A percentile compares a stretch with the other conserved stretches of the same genome.
These are phyloP conservation scores for Gloeostereum incarnatum DNA, from an alignment of 768 basidiomycete species.

Conservation along the genomic window DNA sequence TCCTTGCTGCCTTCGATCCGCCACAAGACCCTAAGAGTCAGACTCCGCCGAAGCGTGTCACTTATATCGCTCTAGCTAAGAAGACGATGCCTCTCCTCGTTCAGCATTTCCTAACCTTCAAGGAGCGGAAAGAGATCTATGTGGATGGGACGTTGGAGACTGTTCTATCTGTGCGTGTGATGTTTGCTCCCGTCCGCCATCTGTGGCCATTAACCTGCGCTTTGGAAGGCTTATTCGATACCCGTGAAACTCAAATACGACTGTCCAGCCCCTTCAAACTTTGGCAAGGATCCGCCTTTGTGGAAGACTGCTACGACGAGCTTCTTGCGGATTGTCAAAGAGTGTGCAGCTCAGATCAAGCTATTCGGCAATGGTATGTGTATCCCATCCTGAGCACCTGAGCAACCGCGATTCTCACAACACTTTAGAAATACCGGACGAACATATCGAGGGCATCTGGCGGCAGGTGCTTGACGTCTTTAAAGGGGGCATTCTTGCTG, in stretches of 20 bases:
- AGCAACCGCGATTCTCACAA: not conserved
- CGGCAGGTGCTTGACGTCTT: conserved; percentile 75
- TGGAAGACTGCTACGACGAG: conserved; percentile 93
- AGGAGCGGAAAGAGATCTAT: conserved; percentile 52
- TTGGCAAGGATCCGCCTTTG: conserved; percentile 76
- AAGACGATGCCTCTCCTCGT: conserved; percentile 79
- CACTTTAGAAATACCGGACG: conserved; percentile 42
- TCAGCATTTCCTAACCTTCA: conserved; percentile 66
- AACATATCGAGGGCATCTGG: conserved; percentile 79
- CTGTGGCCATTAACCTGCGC: not conserved
- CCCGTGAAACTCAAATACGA: conserved; percentile 94
- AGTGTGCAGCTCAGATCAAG: conserved; percentile 46
- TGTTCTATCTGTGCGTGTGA: conserved; percentile 58
- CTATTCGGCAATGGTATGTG: conserved; percentile 37
- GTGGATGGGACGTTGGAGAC: conserved; percentile 78
- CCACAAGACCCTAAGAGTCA: conserved; percentile 29
- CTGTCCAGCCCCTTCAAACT: conserved; percentile 83
- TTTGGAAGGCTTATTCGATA: conserved; percentile 86
- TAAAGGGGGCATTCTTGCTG: conserved; percentile 72
- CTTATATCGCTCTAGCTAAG: conserved; percentile 87
- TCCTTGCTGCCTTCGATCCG: conserved; percentile 68
- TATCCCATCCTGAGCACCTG: not conserved
- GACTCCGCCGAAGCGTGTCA: conserved; percentile 55
- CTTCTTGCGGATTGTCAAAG: conserved; percentile 68
- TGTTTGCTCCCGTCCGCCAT: not conserved